These are phyloP conservation scores for Symbiodinium pilosum DNA, from an alignment of 73 alveolate species.

Conservation along the genomic window DNA sequence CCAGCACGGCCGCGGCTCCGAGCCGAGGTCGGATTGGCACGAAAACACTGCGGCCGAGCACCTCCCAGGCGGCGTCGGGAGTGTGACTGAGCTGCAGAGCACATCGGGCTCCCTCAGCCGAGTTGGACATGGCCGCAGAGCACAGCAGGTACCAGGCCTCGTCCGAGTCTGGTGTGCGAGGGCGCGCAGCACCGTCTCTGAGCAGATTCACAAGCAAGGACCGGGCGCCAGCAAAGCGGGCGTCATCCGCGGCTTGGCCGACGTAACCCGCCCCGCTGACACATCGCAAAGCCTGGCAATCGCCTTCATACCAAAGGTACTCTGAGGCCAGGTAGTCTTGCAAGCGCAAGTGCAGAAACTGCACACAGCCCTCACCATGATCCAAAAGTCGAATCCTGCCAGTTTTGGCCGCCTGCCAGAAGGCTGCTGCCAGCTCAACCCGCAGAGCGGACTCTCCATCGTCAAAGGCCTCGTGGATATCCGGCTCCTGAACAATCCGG, in stretches of 20 bases:
- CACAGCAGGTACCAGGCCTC: conserved; percentile 39
- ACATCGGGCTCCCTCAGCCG: conserved; percentile 42
- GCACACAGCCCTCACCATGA: conserved; percentile 43
- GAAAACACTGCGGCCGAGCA: conserved; percentile 39
- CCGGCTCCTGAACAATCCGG: conserved; percentile 25
- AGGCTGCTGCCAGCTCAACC: not conserved
- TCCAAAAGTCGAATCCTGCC: conserved; percentile 35
- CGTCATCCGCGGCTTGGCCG: conserved; percentile 44
- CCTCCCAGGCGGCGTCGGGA: conserved; percentile 64
- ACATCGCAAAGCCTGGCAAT: conserved; percentile 33
- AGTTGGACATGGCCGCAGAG: conserved; percentile 46
- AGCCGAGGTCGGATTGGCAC: conserved; percentile 15
- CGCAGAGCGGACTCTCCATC: not conserved
- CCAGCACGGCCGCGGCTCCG: conserved; percentile 33
- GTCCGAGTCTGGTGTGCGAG: conserved; percentile 1
- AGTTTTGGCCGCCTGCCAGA: conserved; percentile 22
- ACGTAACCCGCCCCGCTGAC: conserved; percentile 51
- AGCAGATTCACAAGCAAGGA: conserved; percentile 34
- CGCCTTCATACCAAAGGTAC: conserved; percentile 29
- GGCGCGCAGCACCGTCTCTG: not conserved
- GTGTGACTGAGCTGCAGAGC: conserved; percentile 22
- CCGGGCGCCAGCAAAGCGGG: conserved; percentile 15
- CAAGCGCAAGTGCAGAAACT: conserved; percentile 18
- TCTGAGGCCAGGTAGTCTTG: conserved; percentile 31
- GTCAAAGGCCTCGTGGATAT: not conserved